phyloP scores from a whole-genome alignment of 1,139 yeast species.

The Waltiozyma sp. region DNA sequence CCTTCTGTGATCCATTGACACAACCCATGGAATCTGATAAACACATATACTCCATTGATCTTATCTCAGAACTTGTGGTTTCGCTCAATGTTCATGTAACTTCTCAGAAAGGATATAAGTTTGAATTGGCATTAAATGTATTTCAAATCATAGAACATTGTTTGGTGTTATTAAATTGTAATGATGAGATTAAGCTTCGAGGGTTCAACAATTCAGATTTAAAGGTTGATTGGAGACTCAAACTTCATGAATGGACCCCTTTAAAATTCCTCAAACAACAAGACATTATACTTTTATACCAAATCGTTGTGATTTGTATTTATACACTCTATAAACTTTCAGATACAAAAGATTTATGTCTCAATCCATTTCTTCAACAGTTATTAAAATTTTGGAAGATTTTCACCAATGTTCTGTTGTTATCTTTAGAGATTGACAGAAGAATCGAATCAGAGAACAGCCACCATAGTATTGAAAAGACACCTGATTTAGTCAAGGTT shows the following conservation, averaged over 20 bases:
- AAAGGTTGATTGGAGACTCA: constrained; percentile 28
- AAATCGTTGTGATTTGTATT: constrained; percentile 39
- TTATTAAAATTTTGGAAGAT: constrained; percentile 54
- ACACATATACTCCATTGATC: constrained; percentile 40
- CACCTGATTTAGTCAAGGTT: constrained; percentile 41
- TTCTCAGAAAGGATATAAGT: constrained; percentile 18
- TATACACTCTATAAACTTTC: constrained; percentile 43
- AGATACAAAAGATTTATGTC: constrained; percentile 27
- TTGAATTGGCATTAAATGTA: constrained; percentile 31
- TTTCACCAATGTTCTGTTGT: constrained; percentile 42
- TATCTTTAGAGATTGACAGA: constrained; percentile 57
- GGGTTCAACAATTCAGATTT: constrained; percentile 33
- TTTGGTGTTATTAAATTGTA: constrained; percentile 31
- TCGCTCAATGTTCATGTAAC: constrained; percentile 16
- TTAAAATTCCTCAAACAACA: constrained; percentile 23
- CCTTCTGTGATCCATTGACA: constrained; percentile 54
- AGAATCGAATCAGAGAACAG: constrained; percentile 34
- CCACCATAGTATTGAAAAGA: constrained; percentile 14
- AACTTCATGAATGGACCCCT: constrained; percentile 45
- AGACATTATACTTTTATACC: constrained; percentile 37
- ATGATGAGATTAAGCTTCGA: constrained; percentile 35
- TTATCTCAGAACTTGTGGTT: constrained; percentile 40
- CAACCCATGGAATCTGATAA: constrained; percentile 57
- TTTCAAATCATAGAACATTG: constrained; percentile 34
- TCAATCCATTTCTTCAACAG: constrained; percentile 51